phyloP scores from a whole-genome alignment of 2,329 filamentous ascomycete species.

The Pseudogymnoascus sp. region DNA sequence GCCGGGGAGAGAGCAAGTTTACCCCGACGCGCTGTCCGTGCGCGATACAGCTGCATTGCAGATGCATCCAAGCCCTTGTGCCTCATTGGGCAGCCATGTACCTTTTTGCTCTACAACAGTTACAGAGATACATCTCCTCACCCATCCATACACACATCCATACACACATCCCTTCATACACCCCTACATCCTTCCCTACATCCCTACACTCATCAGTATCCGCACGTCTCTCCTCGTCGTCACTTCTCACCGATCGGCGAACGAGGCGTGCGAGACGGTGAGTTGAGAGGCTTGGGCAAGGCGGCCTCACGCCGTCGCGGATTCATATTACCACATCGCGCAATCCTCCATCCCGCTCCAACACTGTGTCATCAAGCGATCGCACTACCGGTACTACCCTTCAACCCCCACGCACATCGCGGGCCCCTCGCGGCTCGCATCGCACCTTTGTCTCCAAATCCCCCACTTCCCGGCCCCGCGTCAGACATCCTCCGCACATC shows the following conservation, averaged over 20 bases:
- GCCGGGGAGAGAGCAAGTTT: constrained; percentile 1
- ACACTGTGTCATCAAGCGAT: not conserved
- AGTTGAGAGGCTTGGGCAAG: not conserved
- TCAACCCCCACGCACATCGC: not conserved
- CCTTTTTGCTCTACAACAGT: not conserved
- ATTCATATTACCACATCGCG: constrained; percentile 5
- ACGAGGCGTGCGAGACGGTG: not conserved
- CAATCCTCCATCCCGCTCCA: not conserved
- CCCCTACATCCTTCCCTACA: constrained; percentile 16
- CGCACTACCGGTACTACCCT: not conserved
- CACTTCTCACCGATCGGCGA: constrained; percentile 1
- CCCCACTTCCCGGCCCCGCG: constrained; percentile 3
- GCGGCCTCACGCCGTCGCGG: not conserved
- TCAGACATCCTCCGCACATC: not conserved
- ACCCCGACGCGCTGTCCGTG: not conserved
- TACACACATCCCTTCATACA: constrained; percentile 11
- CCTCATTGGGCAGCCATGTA: constrained; percentile 4
- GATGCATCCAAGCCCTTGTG: constrained; percentile 2
- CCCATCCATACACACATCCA: constrained; percentile 5
- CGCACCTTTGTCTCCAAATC: not conserved
- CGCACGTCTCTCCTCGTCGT: constrained; percentile 11
- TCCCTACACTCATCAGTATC: constrained; percentile 14
- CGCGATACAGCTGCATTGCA: not conserved
- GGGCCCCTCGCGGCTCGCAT: not conserved
- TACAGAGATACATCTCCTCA: constrained; percentile 7